Evolutionary conservation across 179 eudicot genomes (phyloP).

Genomic region (Silene coronaria): DNA sequence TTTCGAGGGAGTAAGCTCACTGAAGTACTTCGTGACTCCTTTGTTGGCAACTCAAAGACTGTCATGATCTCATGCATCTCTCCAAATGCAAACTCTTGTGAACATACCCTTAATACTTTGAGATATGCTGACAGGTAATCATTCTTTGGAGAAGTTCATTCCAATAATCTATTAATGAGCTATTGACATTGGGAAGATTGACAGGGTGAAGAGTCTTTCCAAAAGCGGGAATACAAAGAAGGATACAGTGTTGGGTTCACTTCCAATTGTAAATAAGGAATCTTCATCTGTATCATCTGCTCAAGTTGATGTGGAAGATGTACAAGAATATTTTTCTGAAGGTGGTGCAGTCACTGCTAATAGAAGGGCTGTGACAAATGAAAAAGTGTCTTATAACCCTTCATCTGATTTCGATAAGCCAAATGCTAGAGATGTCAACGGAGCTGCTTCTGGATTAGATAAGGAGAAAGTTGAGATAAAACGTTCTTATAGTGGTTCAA

Average conservation of each 20-base stretch:
- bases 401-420: constrained; percentile 45
- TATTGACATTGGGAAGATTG: constrained; percentile 6
- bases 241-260: constrained; percentile 51
- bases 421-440: constrained; percentile 45
- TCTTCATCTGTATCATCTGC: constrained; percentile 37
- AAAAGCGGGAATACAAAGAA: constrained; percentile 80
- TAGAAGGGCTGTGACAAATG: constrained; percentile 57
- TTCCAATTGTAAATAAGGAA: constrained; percentile 52
- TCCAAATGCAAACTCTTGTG: constrained; percentile 94
- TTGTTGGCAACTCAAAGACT: constrained; percentile 97
- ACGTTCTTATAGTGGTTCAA: constrained; percentile 37
- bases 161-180: not conserved
- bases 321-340: constrained; percentile 47
- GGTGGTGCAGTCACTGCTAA: constrained; percentile 43
- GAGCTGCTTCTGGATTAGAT: constrained; percentile 30
- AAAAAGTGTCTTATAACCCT: constrained; percentile 37
- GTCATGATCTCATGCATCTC: constrained; percentile 99
- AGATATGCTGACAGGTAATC: constrained; percentile 97
- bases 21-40: constrained; percentile 98
- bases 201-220: constrained; percentile 96
- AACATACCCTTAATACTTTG: constrained; percentile 93
- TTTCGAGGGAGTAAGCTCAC: constrained; percentile 99
- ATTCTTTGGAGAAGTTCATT: not conserved
- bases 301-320: constrained; percentile 56
- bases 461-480: constrained; percentile 46